Conservation (phyloP, 2,329 filamentous ascomycete genomes). For the Venturiaceae sp. region DNA sequence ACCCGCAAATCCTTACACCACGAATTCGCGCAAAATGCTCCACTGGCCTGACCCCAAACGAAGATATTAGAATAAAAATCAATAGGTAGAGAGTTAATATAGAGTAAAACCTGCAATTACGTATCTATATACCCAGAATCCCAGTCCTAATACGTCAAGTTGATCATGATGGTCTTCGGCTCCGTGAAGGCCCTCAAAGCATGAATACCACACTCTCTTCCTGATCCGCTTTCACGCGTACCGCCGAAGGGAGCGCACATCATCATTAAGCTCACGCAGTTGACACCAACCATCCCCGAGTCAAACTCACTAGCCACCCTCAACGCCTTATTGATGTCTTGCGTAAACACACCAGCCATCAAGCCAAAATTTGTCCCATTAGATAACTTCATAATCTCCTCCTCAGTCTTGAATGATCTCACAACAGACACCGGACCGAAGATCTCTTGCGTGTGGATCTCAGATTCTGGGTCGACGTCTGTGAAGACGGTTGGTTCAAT, state of each 20-base stretch:
- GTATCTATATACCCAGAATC: neutral
- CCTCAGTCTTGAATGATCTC: conserved; percentile 26
- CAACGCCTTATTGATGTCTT: conserved; percentile 23
- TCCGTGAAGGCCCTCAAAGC: conserved; percentile 39
- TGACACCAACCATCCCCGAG: conserved; percentile 14
- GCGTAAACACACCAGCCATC: conserved; percentile 28
- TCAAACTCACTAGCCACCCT: conserved; percentile 13
- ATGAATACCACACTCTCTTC: conserved; percentile 39
- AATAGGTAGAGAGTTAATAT: neutral
- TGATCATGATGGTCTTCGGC: conserved; percentile 41
- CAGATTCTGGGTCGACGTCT: conserved; percentile 20
- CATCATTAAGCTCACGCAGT: conserved; percentile 28
- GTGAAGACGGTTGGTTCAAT: conserved; percentile 22
- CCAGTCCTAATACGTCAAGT: conserved; percentile 14
- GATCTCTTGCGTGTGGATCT: conserved; percentile 27
- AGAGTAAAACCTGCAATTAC: neutral
- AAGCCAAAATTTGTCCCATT: conserved; percentile 29
- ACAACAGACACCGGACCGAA: conserved; percentile 27
- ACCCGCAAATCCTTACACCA: too few relatives aligned
- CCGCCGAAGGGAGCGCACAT: conserved; percentile 39
- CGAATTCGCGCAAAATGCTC: too few relatives aligned
- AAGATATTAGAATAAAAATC: neutral
- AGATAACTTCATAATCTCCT: conserved; percentile 26
- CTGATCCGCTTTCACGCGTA: conserved; percentile 39
- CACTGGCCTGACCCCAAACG: neutral